Base-by-base conservation (phyloP, 108 stramenopile species). In the Hondaea fermentalgiana region DNA sequence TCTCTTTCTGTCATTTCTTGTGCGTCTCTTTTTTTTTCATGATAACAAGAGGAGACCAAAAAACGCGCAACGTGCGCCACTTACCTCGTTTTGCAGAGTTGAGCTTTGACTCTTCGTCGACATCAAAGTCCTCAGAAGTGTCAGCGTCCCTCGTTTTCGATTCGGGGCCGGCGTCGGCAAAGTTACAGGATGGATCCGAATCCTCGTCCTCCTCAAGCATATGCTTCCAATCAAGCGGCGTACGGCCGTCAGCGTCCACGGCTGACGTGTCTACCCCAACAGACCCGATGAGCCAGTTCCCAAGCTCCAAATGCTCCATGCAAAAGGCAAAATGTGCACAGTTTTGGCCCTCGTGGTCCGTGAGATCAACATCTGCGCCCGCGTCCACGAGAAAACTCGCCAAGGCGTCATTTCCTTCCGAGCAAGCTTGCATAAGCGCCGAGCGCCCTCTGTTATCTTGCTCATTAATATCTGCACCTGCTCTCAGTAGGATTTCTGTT, bases 381-480 rank as follows among this genome's bases (percentile, higher is more conserved):
- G 49, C 6, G 12, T 55, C 76, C 19, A 83, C 51, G 17, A 83
- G 23, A 53, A 53, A 83, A 8, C 10, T 47, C 51, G 76, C 45
- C 25, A 83, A 6, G 1, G 44, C 76, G 19, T 83, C 76, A 45
- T 83, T 83, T 43, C 76, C 76, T 53, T 83, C 76, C 51, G 76
- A 53, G 51, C 76, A 83, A 6, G 76, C 76, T 25, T 83, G 76
- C 76, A 83, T 83, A 6, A 83, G 76, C 0, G 76, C 49, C 12
- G 76, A 21, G 45, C 76, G 76, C 0, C 76, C 76, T 23, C 19
- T 14, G n/a, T 47, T 25, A 35, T 83, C 76, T 17, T 53, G 45
- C 4, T 83, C 76, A 83, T 83, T 83, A 83, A 83, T 83, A 83
- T 83, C 76, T 25, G 76, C 76, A n/a, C 76, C 76, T 35, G 76